Percentiles rank a stretch among this genome's conserved stretches.
Conservation (phyloP, 108 stramenopile species). For the Skeletonema tropicum region DNA sequence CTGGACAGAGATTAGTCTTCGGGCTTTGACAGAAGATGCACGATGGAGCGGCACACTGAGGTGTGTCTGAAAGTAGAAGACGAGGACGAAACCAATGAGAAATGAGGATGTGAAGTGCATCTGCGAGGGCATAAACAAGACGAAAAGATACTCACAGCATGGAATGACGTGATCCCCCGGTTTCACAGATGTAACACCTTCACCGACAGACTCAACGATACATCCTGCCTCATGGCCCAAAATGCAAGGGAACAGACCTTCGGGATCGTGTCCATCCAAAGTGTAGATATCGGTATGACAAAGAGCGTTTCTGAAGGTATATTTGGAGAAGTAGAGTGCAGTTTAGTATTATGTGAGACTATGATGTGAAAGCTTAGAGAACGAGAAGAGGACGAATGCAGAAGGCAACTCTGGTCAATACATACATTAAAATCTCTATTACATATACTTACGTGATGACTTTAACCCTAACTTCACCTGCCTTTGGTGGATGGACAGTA, state of each 20-base stretch:
- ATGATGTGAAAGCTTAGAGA: no score
- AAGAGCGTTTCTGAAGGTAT: conserved; percentile 80
- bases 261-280: conserved; percentile 89
- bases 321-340: no score
- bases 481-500: conserved; percentile 89
- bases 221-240: conserved; percentile 81
- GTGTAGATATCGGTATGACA: conserved; percentile 96
- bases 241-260: conserved; percentile 91
- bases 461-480: conserved; percentile 74
- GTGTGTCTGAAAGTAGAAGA: conserved; percentile 45
- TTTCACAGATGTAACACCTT: conserved; percentile 79
- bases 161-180: conserved; percentile 92
- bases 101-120: no score
- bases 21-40: conserved; percentile 90
- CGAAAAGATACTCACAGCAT: conserved; percentile 46
- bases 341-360: no score
- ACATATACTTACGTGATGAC: conserved; percentile 73
- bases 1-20: conserved; percentile 93
- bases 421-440: no score
- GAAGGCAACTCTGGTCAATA: conserved; percentile 16
- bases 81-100: no score
- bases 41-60: conserved; percentile 67
- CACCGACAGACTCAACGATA: conserved; percentile 87
- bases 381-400: no score
- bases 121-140: not conserved